Evolutionary conservation across 2,329 filamentous ascomycete species (phyloP).

Genomic region (Sarocladium oryzae): DNA sequence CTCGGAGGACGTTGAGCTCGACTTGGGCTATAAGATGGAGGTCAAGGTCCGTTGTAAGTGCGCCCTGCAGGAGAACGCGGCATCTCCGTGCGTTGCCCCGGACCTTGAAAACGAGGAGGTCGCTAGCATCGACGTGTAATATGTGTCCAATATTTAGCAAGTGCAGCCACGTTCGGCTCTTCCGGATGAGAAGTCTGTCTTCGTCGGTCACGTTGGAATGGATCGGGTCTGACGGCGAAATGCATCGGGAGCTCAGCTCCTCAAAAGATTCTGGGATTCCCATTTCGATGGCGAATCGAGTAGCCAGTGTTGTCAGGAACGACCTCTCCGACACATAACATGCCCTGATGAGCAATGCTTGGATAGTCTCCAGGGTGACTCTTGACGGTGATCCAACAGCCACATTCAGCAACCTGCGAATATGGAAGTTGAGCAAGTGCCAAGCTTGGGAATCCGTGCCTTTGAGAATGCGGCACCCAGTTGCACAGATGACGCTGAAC

Average conservation of each 20-base stretch:
- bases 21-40: slow-evolving; percentile 46
- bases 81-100: slow-evolving; percentile 38
- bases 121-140: slow-evolving; percentile 32
- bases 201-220: slow-evolving; percentile 15
- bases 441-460: slow-evolving; percentile 32
- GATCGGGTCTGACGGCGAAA: background rate
- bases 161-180: slow-evolving; percentile 43
- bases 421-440: slow-evolving; percentile 36
- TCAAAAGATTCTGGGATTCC: slow-evolving; percentile 37
- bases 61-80: slow-evolving; percentile 35
- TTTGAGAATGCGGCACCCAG: slow-evolving; percentile 39
- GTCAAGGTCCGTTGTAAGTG: slow-evolving; percentile 38
- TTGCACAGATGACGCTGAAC: slow-evolving; percentile 44
- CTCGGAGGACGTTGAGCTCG: slow-evolving; percentile 28
- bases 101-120: slow-evolving; percentile 22
- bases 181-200: slow-evolving; percentile 28
- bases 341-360: slow-evolving; percentile 44
- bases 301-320: slow-evolving; percentile 41
- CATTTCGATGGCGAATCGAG: slow-evolving; percentile 43
- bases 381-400: slow-evolving; percentile 17
- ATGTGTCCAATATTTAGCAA: slow-evolving; percentile 47
- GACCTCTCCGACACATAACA: slow-evolving; percentile 47
- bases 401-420: slow-evolving; percentile 37
- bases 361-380: slow-evolving; percentile 40
- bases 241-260: slow-evolving; percentile 23